Evolutionary conservation across 1,284 basidiomycete species (phyloP).

Genomic region (Fomitopsis schrenkii): DNA sequence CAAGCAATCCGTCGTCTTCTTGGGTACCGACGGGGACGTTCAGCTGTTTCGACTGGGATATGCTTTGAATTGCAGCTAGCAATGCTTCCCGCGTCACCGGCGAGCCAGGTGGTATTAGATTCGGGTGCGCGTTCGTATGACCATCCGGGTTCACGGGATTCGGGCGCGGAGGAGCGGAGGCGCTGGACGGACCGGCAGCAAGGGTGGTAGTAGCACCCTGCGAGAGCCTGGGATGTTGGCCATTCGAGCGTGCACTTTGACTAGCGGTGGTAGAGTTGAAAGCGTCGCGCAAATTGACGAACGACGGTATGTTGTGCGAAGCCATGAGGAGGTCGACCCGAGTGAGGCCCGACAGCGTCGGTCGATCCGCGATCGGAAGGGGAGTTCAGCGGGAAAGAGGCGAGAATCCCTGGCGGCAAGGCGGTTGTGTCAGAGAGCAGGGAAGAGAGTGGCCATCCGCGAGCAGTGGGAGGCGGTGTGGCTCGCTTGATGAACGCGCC

Average conservation of each 20-base stretch:
- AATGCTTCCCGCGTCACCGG: too few relatives aligned
- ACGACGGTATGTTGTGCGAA: too few relatives aligned
- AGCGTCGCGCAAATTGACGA: neutral
- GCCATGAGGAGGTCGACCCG: too few relatives aligned
- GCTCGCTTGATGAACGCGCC: too few relatives aligned
- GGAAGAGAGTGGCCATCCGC: neutral
- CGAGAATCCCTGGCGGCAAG: too few relatives aligned
- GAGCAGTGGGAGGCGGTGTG: neutral
- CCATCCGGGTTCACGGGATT: too few relatives aligned
- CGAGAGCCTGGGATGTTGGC: neutral
- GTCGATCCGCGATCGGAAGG: too few relatives aligned
- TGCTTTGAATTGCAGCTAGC: too few relatives aligned
- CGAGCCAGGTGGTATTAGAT: neutral
- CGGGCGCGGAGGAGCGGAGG: neutral
- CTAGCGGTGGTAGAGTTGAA: neutral
- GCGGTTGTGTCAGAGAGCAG: too few relatives aligned
- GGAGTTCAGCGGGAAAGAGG: neutral
- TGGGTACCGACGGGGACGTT: constrained; percentile 48
- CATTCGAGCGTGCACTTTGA: neutral
- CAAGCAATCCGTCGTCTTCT: constrained; percentile 50
- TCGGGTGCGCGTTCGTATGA: neutral
- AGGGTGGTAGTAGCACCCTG: neutral
- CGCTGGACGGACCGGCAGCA: neutral
- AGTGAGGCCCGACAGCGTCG: too few relatives aligned
- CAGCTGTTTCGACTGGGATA: constrained; percentile 22